Conservation (phyloP, 2,329 filamentous ascomycete genomes). For the Verticillium dahliae region DNA sequence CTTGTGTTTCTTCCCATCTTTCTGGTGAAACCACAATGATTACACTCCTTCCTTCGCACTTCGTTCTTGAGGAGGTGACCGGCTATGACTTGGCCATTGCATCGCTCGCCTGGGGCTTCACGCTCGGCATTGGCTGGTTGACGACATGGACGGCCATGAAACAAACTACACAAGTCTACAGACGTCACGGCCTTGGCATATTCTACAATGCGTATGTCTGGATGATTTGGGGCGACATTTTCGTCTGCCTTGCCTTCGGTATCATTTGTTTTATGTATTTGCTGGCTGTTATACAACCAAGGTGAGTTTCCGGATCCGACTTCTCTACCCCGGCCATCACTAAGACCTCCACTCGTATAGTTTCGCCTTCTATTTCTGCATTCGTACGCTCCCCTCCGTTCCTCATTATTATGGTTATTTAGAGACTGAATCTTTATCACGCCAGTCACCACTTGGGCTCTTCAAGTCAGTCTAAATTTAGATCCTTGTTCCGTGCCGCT, state of each 20-base stretch:
- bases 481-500: too few species aligned
- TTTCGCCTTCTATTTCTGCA: conserved; percentile 3
- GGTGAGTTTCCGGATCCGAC: too few species aligned
- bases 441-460: conserved; percentile 2
- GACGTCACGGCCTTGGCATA: conserved; percentile 19
- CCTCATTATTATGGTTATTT: neutral
- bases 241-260: conserved; percentile 25
- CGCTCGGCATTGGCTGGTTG: conserved; percentile 30
- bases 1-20: too few species aligned
- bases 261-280: conserved; percentile 24
- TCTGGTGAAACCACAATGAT: neutral
- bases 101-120: conserved; percentile 26
- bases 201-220: conserved; percentile 31
- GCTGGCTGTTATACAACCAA: conserved; percentile 8
- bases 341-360: conserved; percentile 4
- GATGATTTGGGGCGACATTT: conserved; percentile 39
- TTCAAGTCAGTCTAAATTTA: conserved; percentile 16
- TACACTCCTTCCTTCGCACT: neutral
- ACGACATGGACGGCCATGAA: conserved; percentile 25
- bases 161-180: conserved; percentile 23
- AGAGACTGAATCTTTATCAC: neutral
- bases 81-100: conserved; percentile 8
- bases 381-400: neutral
- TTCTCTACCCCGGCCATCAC: too few species aligned
- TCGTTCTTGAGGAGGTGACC: neutral